A percentile compares a stretch with the other conserved stretches of the same genome.
These are phyloP conservation scores for Acacia concinna DNA, from an alignment of 331 rosid species.

Conservation along the genomic window DNA sequence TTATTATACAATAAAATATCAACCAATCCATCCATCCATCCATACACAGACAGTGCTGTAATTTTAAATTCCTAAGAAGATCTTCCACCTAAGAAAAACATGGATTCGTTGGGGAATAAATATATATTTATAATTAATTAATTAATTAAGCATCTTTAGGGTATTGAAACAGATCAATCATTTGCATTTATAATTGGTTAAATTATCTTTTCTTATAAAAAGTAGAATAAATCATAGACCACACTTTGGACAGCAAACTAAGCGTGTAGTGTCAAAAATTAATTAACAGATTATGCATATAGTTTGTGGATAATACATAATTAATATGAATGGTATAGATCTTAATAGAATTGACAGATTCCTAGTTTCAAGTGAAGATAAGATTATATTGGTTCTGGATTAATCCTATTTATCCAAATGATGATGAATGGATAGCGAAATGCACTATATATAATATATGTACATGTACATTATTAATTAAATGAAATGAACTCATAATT, in stretches of 20 bases:
- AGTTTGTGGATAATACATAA: not conserved
- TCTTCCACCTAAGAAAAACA: constrained; percentile 52
- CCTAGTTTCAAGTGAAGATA: constrained; percentile 18
- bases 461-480: not conserved
- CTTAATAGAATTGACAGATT: constrained; percentile 13
- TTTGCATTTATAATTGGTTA: constrained; percentile 12
- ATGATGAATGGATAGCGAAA: constrained; percentile 6
- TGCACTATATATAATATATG: not conserved
- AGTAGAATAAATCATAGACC: not conserved
- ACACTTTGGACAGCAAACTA: constrained; percentile 30
- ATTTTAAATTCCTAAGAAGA: constrained; percentile 41
- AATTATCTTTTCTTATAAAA: not conserved
- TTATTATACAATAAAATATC: not conserved
- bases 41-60: constrained; percentile 24
- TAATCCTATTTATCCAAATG: constrained; percentile 10
- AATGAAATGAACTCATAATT: not conserved
- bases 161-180: constrained; percentile 34
- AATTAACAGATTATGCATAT: constrained; percentile 5
- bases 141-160: constrained; percentile 28
- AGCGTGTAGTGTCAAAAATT: not conserved
- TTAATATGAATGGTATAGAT: not conserved
- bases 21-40: not conserved
- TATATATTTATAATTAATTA: constrained; percentile 27
- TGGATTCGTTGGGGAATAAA: constrained; percentile 40
- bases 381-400: not conserved